Base-by-base conservation (phyloP, 2,329 filamentous ascomycete species). In the Fusarium buxicola region DNA sequence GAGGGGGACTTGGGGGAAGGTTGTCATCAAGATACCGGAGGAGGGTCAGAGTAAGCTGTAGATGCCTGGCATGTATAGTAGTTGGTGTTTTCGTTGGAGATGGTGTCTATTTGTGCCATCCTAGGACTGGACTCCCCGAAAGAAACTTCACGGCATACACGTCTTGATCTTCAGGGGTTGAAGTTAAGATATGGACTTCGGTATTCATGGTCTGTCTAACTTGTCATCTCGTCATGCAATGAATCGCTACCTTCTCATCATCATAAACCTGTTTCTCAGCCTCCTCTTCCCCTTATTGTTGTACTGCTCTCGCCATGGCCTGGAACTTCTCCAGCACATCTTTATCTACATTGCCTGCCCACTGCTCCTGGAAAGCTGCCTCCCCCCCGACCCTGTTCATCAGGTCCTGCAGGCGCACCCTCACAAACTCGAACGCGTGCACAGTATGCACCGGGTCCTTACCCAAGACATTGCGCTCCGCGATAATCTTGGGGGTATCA, bases 1-100 rank as follows among this genome's bases (percentile, higher is more conserved):
- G 1, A 83, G 94, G 58, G 91, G 90, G 46, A 97, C 93, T 2
- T 98, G 94, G 94, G 94, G 94, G 0, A 98, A 98, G 83, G 94
- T 98, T 1, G 92, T 97, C 2, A 89, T 97, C 16, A 92, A 92
- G 77, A 82, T 98, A 36, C 88, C 90, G 2, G 91, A 93, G 68
- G 82, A 86, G 39, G 83, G 81, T 7, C 80, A 82, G 62, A 86
- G 82, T 69, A 86, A 84, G 75, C 68, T 89, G 72, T 89, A 70
- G 30, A 55, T 8, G 16, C 18, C 4, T 18, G 39, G 21, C 9
- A 32, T 24, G 27, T 35, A 36, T 34, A n/a, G 31, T 49, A 34
- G 16, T 38, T 47, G 18, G 11, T 49, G 16, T 32, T 30, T 25
- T 18, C 24, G 6, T 7, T 28, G 16, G 24, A 21, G 9, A 24